These are phyloP conservation scores for Colletotrichum salicis DNA, from an alignment of 2,329 filamentous ascomycete species.

Conservation along the genomic window DNA sequence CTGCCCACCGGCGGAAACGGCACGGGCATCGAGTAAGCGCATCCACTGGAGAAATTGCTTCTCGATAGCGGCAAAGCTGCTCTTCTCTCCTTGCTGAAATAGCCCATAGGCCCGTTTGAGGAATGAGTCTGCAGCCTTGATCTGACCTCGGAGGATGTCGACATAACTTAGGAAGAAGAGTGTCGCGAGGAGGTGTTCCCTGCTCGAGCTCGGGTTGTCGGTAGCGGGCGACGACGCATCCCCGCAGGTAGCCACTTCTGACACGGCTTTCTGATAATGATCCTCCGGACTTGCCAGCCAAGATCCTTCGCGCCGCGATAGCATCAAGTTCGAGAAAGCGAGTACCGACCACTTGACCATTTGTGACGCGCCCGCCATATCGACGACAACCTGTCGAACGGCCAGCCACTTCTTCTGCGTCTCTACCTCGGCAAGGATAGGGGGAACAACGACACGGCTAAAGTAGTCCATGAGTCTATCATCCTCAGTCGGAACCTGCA, in stretches of 20 bases:
- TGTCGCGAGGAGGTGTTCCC: constrained; percentile 59
- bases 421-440: constrained; percentile 64
- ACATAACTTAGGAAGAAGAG: constrained; percentile 66
- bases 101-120: constrained; percentile 60
- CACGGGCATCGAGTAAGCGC: constrained; percentile 63
- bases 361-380: constrained; percentile 57
- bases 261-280: constrained; percentile 50
- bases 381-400: constrained; percentile 58
- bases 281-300: constrained; percentile 46
- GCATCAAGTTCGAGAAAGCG: constrained; percentile 61
- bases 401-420: constrained; percentile 62
- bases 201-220: constrained; percentile 40
- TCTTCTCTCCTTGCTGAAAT: constrained; percentile 54
- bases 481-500: constrained; percentile 15
- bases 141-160: constrained; percentile 57
- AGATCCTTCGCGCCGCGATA: constrained; percentile 47
- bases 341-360: constrained; percentile 61
- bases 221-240: constrained; percentile 26
- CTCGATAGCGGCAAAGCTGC: constrained; percentile 51
- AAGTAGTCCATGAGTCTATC: constrained; percentile 58
- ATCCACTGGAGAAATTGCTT: constrained; percentile 64
- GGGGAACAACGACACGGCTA: constrained; percentile 58
- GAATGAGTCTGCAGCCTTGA: constrained; percentile 58
- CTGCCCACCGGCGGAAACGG: constrained; percentile 66
- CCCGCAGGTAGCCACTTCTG: constrained; percentile 43